Evolutionary conservation across 2,329 filamentous ascomycete species (phyloP), one percentile per base, ranked within the genome.

Genomic region (Pestalotiopsis sp.): DNA sequence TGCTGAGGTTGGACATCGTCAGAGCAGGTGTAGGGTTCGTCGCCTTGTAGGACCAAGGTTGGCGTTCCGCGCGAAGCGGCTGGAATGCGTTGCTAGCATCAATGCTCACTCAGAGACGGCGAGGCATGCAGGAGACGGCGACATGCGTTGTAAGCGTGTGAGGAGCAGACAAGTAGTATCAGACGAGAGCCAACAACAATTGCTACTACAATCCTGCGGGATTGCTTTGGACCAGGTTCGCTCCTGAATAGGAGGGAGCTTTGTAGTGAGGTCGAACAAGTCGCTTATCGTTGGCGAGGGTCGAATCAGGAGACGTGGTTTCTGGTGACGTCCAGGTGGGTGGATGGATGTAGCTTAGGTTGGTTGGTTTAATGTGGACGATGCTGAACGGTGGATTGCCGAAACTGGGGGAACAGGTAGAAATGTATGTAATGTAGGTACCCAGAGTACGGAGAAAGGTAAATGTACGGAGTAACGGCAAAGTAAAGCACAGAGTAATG

Each of bases 1-100:
- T 71, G 62, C 70, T 69, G 66, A 68, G 70, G 72, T 75, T 72
- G 73, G 75, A 74, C 75, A 79, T 77, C 68, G 70, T 72, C 71
- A 64, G 56, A 17, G 52, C 66, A 25, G 68, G 63, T 31, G 70
- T 59, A 38, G 66, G 63, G 38, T 69, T 70, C 62, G 68, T 69
- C 25, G 68, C 70, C 56, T 68, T 68, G 58, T 57, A 68, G 38
- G 38, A 52, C 66, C 58, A 57, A 36, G 31, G 74, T 66, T 71
- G 70, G 67, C 64, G 70, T 75, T 31, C 75, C 73, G 74, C 74
- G 70, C 71, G 71, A 72, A 70, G 75, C 75, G 75, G 73, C 66
- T 66, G 62, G 65, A 64, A 66, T 61, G 65, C 68, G 67, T 68
- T 72, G 64, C 57, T 72, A 70, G 72, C 74, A 74, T 75, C 56